Percentiles rank a stretch among this genome's conserved stretches.
These are phyloP conservation scores for Citrus maxima DNA, from an alignment of 345 rosid species.

Conservation along the genomic window DNA sequence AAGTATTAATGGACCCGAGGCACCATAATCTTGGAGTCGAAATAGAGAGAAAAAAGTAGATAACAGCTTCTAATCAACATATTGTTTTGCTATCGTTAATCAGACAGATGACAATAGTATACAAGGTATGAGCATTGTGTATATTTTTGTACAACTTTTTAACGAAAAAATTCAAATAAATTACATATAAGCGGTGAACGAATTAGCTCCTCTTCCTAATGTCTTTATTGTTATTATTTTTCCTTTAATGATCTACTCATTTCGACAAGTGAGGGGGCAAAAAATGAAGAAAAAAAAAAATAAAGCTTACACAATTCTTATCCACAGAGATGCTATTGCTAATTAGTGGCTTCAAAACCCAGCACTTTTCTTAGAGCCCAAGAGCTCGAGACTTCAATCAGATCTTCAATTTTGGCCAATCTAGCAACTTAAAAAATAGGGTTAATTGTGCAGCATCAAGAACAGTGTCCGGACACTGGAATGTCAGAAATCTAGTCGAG, in stretches of 20 bases:
- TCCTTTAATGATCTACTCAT: not conserved
- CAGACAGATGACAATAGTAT: not conserved
- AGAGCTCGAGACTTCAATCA: not conserved
- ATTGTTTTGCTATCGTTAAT: not conserved
- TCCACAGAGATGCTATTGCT: not conserved
- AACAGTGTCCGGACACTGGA: not conserved
- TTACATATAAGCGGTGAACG: conserved; percentile 9
- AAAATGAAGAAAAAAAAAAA: not conserved
- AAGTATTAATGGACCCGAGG: too few relatives aligned
- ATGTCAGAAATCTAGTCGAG: not conserved
- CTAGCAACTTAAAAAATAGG: conserved; percentile 2
- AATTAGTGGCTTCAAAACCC: conserved; percentile 11
- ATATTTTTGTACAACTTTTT: conserved; percentile 13
- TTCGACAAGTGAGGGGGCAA: not conserved
- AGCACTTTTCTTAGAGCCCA: conserved; percentile 4
- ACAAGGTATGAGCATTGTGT: not conserved
- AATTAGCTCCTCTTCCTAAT: not conserved
- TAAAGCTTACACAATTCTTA: not conserved
- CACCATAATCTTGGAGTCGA: too few relatives aligned
- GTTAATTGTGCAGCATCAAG: conserved; percentile 2
- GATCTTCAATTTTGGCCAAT: not conserved
- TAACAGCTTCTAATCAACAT: not conserved
- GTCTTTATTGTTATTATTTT: not conserved
- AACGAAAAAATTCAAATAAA: not conserved
- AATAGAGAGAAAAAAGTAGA: too few relatives aligned